Evolutionary conservation across 192 early-diverging fungal species (phyloP).

Genomic region (Backusella tarrabulga): DNA sequence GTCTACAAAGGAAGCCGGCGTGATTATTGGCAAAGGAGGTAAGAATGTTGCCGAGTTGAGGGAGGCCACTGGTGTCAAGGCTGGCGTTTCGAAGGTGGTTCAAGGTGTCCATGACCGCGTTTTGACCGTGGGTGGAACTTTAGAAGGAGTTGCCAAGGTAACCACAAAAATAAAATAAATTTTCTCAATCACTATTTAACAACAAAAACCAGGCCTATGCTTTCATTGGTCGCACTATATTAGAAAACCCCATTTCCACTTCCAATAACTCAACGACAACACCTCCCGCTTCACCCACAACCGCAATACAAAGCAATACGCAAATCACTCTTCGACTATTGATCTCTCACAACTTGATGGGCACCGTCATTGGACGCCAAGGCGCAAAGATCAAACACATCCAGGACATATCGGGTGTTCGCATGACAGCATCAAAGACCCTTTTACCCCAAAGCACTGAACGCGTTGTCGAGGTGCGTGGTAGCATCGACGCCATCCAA

Average conservation of each 20-base stretch:
- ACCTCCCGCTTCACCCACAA: slow-evolving; percentile 36
- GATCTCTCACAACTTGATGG: slow-evolving; percentile 90
- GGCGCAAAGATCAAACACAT: slow-evolving; percentile 95
- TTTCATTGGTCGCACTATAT: slow-evolving; percentile 73
- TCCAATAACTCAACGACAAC: neutral
- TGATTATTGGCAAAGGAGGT: slow-evolving; percentile 73
- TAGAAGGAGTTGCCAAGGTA: slow-evolving; percentile 72
- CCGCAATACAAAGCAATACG: slow-evolving; percentile 36
- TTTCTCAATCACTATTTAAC: neutral
- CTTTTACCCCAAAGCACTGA: slow-evolving; percentile 93
- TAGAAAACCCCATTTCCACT: slow-evolving; percentile 68
- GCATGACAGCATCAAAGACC: slow-evolving; percentile 86
- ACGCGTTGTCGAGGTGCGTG: slow-evolving; percentile 86
- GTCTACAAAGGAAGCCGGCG: slow-evolving; percentile 89
- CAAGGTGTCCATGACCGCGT: slow-evolving; percentile 86
- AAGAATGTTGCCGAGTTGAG: slow-evolving; percentile 89
- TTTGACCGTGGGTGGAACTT: slow-evolving; percentile 69
- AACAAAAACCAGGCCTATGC: slow-evolving; percentile 68
- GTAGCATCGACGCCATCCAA: slow-evolving; percentile 80
- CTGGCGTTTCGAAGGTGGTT: slow-evolving; percentile 90
- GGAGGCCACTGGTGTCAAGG: slow-evolving; percentile 80
- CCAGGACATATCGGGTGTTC: slow-evolving; percentile 85
- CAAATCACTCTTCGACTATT: slow-evolving; percentile 78
- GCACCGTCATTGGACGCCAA: slow-evolving; percentile 90
- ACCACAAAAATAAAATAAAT: neutral